Evolutionary conservation across 1,139 yeast genomes (phyloP).

Genomic region (Diutina scorzettiae): DNA sequence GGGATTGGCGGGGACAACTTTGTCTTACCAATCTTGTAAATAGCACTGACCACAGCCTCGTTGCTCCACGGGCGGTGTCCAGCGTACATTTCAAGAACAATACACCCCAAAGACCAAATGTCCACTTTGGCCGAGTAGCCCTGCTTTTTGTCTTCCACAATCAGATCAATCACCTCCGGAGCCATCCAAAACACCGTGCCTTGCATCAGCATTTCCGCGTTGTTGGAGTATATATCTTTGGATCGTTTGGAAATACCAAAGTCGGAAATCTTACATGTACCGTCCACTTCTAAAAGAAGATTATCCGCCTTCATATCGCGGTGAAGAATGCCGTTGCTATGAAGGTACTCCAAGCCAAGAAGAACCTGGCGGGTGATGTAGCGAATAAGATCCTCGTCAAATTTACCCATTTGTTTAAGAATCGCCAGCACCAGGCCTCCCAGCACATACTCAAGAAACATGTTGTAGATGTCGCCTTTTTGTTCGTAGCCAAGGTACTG

Average conservation of each 20-base stretch:
- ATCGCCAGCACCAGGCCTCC: slow-evolving; percentile 95
- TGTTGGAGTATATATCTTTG: slow-evolving; percentile 75
- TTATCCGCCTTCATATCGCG: slow-evolving; percentile 96
- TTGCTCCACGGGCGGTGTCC: slow-evolving; percentile 80
- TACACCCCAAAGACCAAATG: slow-evolving; percentile 92
- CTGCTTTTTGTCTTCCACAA: slow-evolving; percentile 63
- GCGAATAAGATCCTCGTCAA: slow-evolving; percentile 66
- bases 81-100: slow-evolving; percentile 88
- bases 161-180: slow-evolving; percentile 88
- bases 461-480: slow-evolving; percentile 60
- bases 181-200: slow-evolving; percentile 99
- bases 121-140: slow-evolving; percentile 96
- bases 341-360: slow-evolving; percentile 75
- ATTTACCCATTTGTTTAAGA: slow-evolving; percentile 70
- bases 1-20: slow-evolving; percentile 92
- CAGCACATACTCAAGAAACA: slow-evolving; percentile 90
- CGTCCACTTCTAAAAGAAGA: slow-evolving; percentile 76
- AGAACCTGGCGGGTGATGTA: slow-evolving; percentile 73
- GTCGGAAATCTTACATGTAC: slow-evolving; percentile 91
- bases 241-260: slow-evolving; percentile 92
- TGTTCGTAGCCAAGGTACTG: slow-evolving; percentile 92
- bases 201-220: slow-evolving; percentile 88
- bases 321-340: slow-evolving; percentile 78
- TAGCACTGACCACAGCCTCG: slow-evolving; percentile 67
- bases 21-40: slow-evolving; percentile 61